Evolutionary conservation across 1,284 basidiomycete genomes (phyloP).

Genomic region (Boletus sp.): DNA sequence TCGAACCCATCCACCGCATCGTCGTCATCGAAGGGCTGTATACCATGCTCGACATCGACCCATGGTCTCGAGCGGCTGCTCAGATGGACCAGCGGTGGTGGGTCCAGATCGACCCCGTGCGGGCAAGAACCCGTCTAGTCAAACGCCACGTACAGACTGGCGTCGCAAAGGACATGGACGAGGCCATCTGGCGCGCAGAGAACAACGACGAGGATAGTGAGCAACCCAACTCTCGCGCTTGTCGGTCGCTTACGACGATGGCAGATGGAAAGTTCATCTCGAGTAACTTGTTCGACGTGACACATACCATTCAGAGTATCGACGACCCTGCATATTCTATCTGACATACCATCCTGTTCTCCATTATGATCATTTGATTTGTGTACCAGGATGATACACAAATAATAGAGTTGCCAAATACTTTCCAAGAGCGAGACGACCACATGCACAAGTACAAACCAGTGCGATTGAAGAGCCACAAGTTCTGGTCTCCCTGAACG

Average conservation of each 20-base stretch:
- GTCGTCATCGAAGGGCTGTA: conserved; percentile 88
- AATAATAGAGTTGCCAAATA: too few relatives aligned
- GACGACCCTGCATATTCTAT: conserved; percentile 28
- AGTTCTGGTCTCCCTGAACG: not conserved
- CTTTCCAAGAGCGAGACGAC: too few relatives aligned
- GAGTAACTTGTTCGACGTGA: conserved; percentile 26
- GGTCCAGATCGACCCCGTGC: conserved; percentile 62
- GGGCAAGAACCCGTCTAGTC: conserved; percentile 70
- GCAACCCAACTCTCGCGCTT: conserved; percentile 27
- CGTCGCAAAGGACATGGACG: conserved; percentile 64
- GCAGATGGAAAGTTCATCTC: conserved; percentile 33
- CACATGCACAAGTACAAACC: too few relatives aligned
- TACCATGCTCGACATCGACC: conserved; percentile 67
- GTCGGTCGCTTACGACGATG: not conserved
- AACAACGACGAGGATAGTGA: conserved; percentile 79
- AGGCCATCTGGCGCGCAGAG: conserved; percentile 73
- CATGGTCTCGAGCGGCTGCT: conserved; percentile 73
- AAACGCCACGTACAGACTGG: conserved; percentile 77
- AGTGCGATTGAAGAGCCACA: too few relatives aligned
- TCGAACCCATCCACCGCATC: conserved; percentile 69
- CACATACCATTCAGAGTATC: conserved; percentile 33
- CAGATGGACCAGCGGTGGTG: conserved; percentile 82
- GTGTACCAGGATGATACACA: not conserved
- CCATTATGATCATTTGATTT: not conserved
- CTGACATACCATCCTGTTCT: conserved; percentile 4